These are phyloP conservation scores for Pulicaria dysenterica DNA, from an alignment of 129 eudicot species.

Conservation along the genomic window DNA sequence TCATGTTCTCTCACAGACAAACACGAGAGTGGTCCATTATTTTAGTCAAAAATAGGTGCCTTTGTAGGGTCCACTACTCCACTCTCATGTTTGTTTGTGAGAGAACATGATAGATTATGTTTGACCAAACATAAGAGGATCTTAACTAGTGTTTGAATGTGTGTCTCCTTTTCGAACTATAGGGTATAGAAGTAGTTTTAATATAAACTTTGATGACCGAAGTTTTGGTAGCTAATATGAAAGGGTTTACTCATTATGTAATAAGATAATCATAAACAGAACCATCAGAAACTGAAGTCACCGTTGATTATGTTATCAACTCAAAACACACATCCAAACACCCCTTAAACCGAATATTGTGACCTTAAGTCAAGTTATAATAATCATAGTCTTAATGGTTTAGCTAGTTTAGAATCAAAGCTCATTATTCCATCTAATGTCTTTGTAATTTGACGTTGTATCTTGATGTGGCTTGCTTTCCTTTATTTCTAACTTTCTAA, in stretches of 20 bases:
- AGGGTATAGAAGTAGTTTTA: background rate
- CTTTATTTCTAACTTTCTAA: constrained; percentile 27
- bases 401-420: no score
- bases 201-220: background rate
- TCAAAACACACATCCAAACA: background rate
- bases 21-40: no score
- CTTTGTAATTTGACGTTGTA: background rate
- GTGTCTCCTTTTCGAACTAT: background rate
- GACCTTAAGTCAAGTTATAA: background rate
- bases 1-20: no score
- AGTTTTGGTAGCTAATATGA: background rate
- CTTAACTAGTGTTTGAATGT: background rate
- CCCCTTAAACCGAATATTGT: background rate
- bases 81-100: no score
- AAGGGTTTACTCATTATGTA: background rate
- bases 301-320: background rate
- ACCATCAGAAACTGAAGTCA: background rate
- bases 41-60: no score
- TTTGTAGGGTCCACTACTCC: no score
- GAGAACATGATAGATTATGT: no score
- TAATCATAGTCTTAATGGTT: background rate
- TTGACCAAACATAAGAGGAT: no score
- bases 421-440: no score
- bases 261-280: constrained; percentile 4
- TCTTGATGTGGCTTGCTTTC: background rate